phyloP scores from a whole-genome alignment of 2,329 filamentous ascomycete species.

The Lachnellula willkommii region DNA sequence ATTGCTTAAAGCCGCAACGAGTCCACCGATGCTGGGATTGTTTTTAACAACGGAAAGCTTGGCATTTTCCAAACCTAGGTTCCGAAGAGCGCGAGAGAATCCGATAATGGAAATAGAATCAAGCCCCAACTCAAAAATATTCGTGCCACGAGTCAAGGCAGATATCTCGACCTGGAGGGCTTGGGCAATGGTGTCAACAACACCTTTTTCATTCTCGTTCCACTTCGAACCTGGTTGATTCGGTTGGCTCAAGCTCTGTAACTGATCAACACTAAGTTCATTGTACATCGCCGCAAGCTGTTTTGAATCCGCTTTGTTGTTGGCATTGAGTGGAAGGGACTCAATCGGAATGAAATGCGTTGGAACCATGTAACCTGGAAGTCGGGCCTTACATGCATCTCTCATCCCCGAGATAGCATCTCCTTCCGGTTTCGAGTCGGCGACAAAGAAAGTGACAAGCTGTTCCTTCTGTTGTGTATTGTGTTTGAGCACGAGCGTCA shows the following conservation, averaged over 20 bases:
- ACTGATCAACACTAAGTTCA: conserved; percentile 48
- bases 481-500: conserved; percentile 69
- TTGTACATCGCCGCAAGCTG: conserved; percentile 62
- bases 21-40: conserved; percentile 46
- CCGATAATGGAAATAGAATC: conserved; percentile 81
- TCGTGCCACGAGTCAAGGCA: conserved; percentile 48
- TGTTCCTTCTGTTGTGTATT: conserved; percentile 71
- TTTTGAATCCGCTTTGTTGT: conserved; percentile 83
- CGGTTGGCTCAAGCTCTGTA: conserved; percentile 51
- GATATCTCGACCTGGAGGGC: conserved; percentile 33
- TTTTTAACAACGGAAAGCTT: conserved; percentile 64
- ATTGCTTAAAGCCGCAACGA: conserved; percentile 33
- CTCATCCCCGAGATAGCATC: conserved; percentile 41
- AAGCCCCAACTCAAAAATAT: conserved; percentile 78
- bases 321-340: conserved; percentile 72
- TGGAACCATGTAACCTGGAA: conserved; percentile 87
- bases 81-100: conserved; percentile 59
- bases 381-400: conserved; percentile 59
- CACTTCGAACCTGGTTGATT: conserved; percentile 29
- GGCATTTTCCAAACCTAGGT: conserved; percentile 53
- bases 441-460: conserved; percentile 69
- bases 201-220: conserved; percentile 37
- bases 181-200: conserved; percentile 51
- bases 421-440: conserved; percentile 19
- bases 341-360: conserved; percentile 72